These are phyloP conservation scores for Podaxis sp. DNA, from an alignment of 768 basidiomycete species.

Conservation along the genomic window DNA sequence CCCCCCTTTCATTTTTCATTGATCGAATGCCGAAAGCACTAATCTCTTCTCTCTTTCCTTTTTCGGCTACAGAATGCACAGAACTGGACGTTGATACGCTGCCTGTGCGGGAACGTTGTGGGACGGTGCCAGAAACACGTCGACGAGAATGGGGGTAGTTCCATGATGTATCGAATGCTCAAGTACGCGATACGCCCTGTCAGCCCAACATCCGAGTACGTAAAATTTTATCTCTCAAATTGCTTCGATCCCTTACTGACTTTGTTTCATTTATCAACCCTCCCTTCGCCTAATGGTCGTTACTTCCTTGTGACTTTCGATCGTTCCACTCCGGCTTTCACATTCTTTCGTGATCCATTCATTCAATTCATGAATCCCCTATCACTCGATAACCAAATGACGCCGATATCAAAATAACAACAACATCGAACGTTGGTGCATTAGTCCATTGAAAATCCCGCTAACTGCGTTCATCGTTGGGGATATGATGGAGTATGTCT, in stretches of 20 bases:
- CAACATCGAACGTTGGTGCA: not conserved
- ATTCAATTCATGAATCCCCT: not conserved
- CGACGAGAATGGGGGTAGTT: slow-evolving; percentile 24
- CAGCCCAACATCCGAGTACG: slow-evolving; percentile 60
- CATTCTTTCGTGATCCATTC: slow-evolving; percentile 1
- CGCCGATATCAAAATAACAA: not conserved
- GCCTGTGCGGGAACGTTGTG: slow-evolving; percentile 80
- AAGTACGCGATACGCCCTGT: slow-evolving; percentile 84
- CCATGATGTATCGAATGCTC: slow-evolving; percentile 63
- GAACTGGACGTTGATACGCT: slow-evolving; percentile 65
- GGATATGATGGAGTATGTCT: slow-evolving; percentile 88
- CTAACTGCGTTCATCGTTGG: slow-evolving; percentile 88
- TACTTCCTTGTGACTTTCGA: slow-evolving; percentile 5
- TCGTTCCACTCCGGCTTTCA: slow-evolving; percentile 1
- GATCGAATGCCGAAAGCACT: not conserved
- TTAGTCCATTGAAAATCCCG: slow-evolving; percentile 49
- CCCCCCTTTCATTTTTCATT: slow-evolving; percentile 6
- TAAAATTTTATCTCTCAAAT: slow-evolving; percentile 20
- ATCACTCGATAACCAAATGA: not conserved
- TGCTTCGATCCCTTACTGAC: not conserved
- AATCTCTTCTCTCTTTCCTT: slow-evolving; percentile 17
- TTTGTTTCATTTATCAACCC: not conserved
- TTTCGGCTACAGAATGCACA: slow-evolving; percentile 45
- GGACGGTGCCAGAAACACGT: slow-evolving; percentile 65
- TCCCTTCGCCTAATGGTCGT: not conserved